phyloP scores from a whole-genome alignment of 495 filamentous ascomycete genomes.

The Cairneyella variabilis region DNA sequence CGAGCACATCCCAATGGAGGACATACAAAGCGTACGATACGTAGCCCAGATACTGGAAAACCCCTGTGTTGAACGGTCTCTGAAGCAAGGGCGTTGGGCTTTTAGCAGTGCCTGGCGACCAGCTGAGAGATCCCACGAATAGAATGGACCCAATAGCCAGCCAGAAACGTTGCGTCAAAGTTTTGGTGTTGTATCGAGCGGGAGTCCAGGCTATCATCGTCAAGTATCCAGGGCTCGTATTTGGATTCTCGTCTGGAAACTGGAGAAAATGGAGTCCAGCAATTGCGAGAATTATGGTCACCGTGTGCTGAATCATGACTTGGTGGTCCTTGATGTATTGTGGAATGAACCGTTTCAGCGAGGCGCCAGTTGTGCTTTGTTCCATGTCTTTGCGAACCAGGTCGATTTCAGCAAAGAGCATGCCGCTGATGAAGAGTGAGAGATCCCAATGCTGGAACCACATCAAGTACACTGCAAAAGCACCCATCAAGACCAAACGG shows the following conservation, averaged over 20 bases:
- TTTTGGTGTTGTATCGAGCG: neutral
- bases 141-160: neutral
- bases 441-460: neutral
- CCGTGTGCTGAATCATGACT: no score
- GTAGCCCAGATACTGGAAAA: slow-evolving; percentile 62
- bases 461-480: neutral
- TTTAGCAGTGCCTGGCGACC: slow-evolving; percentile 21
- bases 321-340: no score
- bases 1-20: no score
- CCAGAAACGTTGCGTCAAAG: neutral
- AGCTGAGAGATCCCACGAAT: neutral
- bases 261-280: neutral
- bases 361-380: no score
- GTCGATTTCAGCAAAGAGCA: no score
- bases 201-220: neutral
- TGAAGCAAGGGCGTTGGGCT: slow-evolving; percentile 24
- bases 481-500: neutral
- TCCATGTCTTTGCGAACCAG: no score
- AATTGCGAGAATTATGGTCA: neutral
- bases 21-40: slow-evolving; percentile 48
- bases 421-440: neutral
- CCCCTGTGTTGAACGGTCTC: slow-evolving; percentile 51
- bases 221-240: neutral
- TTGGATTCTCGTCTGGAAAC: neutral
- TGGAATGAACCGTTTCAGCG: no score